Evolutionary conservation across 805 yeast genomes (phyloP), one percentile per base, ranked within the genome.

Genomic region (Lipomyces oligophaga): DNA sequence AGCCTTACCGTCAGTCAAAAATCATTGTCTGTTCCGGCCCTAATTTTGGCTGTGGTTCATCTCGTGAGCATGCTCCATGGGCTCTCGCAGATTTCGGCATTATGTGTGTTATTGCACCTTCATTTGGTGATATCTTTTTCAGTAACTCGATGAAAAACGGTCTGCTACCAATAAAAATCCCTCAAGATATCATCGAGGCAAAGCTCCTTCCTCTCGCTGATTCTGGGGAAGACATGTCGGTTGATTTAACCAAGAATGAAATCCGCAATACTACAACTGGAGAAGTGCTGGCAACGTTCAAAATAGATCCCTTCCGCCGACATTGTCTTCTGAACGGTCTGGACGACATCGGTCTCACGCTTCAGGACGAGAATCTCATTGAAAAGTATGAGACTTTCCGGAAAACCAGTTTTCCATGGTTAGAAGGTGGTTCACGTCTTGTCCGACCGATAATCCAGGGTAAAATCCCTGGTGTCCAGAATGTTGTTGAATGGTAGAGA

Each of bases 11-110:
- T 57, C 62, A 75, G 20, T 83, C 97, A 18, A 81, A 84, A 67
- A 82, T 90, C 58, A 73, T 93, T 57, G 83, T 90, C 58, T 95
- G 88, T 50, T 80, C 94, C 34, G 98, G 98, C 67, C 95, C 86
- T 65, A 93, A 93, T 75, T 93, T 93, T 65, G 98, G 98, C 58
- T 93, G 98, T 74, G 98, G 98, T 62, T 89, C 97, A 33, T 89
- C 97, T 1, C 86, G 98, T 77, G 98, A 93, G 69, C 98, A 93
- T 63, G 98, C 98, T 27, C 97, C 98, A 48, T 93, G 98, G 98
- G 97, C 98, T 1, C 76, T 93, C 58, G 89, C 88, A 62, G 98
- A 93, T 70, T 93, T 93, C 63, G 98, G 98, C 68, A 88, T 93
- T 68, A 83, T 85, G 68, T 83, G 90, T 55, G 85, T 93, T 63